Conservation (phyloP, 208 protist species). For the Plasmodiophora brassicae region DNA sequence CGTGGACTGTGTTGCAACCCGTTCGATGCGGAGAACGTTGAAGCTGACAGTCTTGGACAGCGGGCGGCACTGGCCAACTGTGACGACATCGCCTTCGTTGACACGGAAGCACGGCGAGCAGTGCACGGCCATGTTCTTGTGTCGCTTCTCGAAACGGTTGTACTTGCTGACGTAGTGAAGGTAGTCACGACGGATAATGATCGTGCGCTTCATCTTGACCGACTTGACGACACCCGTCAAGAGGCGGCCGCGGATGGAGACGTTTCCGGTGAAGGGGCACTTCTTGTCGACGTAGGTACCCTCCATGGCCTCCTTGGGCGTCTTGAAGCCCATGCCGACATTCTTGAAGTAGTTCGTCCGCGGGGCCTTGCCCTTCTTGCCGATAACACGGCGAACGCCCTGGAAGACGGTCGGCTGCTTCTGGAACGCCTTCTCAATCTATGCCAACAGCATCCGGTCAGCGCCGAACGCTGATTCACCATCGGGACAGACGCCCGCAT, state of each 20-base stretch:
- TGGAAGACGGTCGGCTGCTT: constrained; percentile 72
- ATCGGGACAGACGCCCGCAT: background rate
- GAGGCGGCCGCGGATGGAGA: constrained; percentile 98
- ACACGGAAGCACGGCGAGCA: constrained; percentile 94
- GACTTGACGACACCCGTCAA: constrained; percentile 93
- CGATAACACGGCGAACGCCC: constrained; percentile 25
- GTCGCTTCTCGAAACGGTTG: constrained; percentile 99
- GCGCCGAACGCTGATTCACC: background rate
- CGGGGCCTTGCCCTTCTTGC: constrained; percentile 65
- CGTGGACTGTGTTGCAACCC: constrained; percentile 20
- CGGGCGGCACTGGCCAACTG: constrained; percentile 89
- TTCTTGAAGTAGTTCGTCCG: constrained; percentile 83
- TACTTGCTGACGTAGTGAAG: constrained; percentile 99
- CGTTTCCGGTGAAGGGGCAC: constrained; percentile 99
- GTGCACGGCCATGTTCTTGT: constrained; percentile 97
- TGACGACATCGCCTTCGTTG: constrained; percentile 94
- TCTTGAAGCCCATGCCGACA: constrained; percentile 98
- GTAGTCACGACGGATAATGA: constrained; percentile 98
- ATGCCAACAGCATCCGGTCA: constrained; percentile 25
- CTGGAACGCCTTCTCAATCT: constrained; percentile 77
- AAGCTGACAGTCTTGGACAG: constrained; percentile 99
- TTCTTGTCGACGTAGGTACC: constrained; percentile 99
- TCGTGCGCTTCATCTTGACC: constrained; percentile 96
- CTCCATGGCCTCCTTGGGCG: constrained; percentile 92
- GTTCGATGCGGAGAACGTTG: constrained; percentile 92